Evolutionary conservation across 2,329 filamentous ascomycete genomes (phyloP).

Genomic region (Sordariomycetes sp.): DNA sequence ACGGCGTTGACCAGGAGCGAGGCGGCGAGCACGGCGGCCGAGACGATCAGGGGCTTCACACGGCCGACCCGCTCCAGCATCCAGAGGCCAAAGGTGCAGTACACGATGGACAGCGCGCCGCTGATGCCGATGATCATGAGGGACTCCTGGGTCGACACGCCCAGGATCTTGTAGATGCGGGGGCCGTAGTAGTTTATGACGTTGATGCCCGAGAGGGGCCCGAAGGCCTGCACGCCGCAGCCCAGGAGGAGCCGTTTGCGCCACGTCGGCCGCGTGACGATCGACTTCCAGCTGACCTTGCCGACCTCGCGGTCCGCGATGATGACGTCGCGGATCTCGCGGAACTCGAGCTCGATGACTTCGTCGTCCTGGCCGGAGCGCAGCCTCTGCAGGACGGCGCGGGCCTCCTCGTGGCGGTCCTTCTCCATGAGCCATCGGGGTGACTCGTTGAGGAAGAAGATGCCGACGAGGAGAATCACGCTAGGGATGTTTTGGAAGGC

Average conservation of each 20-base stretch:
- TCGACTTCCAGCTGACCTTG: slow-evolving; percentile 25
- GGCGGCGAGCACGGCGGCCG: slow-evolving; percentile 16
- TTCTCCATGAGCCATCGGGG: slow-evolving; percentile 52
- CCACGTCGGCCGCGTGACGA: slow-evolving; percentile 30
- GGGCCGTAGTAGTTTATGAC: slow-evolving; percentile 15
- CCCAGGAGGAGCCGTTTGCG: slow-evolving; percentile 33
- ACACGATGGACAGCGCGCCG: slow-evolving; percentile 35
- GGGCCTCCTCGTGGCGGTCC: slow-evolving; percentile 38
- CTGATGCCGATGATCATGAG: slow-evolving; percentile 40
- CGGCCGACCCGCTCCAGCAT: slow-evolving; percentile 34
- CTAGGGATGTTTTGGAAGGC: slow-evolving; percentile 16
- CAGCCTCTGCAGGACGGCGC: slow-evolving; percentile 38
- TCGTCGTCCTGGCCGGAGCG: slow-evolving; percentile 39
- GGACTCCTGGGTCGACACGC: slow-evolving; percentile 29
- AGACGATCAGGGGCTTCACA: slow-evolving; percentile 33
- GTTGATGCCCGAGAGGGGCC: slow-evolving; percentile 31
- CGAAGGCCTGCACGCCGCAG: slow-evolving; percentile 35
- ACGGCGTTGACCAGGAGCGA: slow-evolving; percentile 17
- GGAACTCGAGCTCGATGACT: slow-evolving; percentile 39
- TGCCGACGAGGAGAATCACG: slow-evolving; percentile 10
- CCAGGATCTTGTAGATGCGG: slow-evolving; percentile 30
- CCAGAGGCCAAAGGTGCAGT: slow-evolving; percentile 32
- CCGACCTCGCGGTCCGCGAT: slow-evolving; percentile 25
- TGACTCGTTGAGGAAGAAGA: slow-evolving; percentile 37
- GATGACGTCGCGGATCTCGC: slow-evolving; percentile 26